phyloP scores from a whole-genome alignment of 345 rosid species.

The Syzygium grande region DNA sequence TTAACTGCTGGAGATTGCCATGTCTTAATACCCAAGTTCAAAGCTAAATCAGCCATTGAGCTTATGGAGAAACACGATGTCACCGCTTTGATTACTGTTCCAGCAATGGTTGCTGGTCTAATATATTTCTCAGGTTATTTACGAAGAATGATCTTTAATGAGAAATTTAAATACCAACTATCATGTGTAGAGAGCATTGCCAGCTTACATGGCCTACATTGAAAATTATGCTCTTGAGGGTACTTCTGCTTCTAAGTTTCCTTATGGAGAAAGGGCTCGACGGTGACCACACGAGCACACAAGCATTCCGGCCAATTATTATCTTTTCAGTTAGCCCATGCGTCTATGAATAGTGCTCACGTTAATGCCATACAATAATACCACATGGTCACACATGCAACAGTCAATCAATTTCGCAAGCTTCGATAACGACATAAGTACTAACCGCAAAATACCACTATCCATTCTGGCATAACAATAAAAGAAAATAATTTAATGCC shows the following conservation, averaged over 20 bases:
- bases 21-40: conserved; percentile 66
- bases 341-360: too few species aligned
- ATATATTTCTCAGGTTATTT: conserved; percentile 34
- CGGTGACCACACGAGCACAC: too few species aligned
- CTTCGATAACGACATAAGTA: too few species aligned
- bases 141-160: not conserved
- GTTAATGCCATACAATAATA: too few species aligned
- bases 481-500: too few species aligned
- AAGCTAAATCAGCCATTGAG: conserved; percentile 42
- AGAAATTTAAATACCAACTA: not conserved
- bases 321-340: too few species aligned
- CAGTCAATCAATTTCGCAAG: too few species aligned
- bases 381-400: too few species aligned
- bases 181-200: not conserved
- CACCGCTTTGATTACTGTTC: conserved; percentile 77
- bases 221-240: not conserved
- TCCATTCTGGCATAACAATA: too few species aligned
- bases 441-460: too few species aligned
- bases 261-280: conserved; percentile 26
- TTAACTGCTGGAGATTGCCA: conserved; percentile 78
- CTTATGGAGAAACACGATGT: conserved; percentile 41
- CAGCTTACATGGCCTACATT: not conserved
- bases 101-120: conserved; percentile 68
- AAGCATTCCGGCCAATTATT: too few species aligned
- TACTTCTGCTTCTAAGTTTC: not conserved